Evolutionary conservation across 257 asterid genomes (phyloP).

Genomic region (Solanum tarapatanum): DNA sequence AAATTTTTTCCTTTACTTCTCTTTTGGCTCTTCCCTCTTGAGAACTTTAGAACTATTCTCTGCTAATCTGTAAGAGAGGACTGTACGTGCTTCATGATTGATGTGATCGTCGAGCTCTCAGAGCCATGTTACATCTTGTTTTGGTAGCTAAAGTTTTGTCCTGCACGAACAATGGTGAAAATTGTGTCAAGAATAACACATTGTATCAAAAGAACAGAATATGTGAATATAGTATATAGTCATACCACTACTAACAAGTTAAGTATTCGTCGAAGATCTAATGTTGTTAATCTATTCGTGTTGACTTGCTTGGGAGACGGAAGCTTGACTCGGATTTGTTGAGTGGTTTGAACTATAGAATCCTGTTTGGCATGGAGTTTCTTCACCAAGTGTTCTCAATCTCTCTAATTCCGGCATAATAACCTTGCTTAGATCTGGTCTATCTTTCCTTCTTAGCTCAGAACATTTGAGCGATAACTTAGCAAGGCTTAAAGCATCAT

Average conservation of each 20-base stretch:
- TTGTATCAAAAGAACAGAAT: neutral
- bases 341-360: slow-evolving; percentile 19
- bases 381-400: slow-evolving; percentile 55
- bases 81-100: neutral
- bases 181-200: neutral
- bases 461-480: slow-evolving; percentile 53
- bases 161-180: neutral
- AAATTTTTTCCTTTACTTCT: neutral
- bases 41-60: neutral
- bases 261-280: neutral
- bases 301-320: slow-evolving; percentile 48
- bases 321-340: slow-evolving; percentile 46
- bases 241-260: neutral
- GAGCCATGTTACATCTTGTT: neutral
- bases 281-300: neutral
- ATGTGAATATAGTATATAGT: neutral
- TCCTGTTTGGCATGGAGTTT: slow-evolving; percentile 9
- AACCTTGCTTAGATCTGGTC: slow-evolving; percentile 79
- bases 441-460: slow-evolving; percentile 78
- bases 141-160: neutral
- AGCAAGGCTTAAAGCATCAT: slow-evolving; percentile 61
- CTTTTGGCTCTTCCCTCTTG: neutral
- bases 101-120: neutral
- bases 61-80: neutral
- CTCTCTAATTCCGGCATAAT: slow-evolving; percentile 60